phyloP scores from a whole-genome alignment of 805 yeast species.

The Candida rishiriensis region DNA sequence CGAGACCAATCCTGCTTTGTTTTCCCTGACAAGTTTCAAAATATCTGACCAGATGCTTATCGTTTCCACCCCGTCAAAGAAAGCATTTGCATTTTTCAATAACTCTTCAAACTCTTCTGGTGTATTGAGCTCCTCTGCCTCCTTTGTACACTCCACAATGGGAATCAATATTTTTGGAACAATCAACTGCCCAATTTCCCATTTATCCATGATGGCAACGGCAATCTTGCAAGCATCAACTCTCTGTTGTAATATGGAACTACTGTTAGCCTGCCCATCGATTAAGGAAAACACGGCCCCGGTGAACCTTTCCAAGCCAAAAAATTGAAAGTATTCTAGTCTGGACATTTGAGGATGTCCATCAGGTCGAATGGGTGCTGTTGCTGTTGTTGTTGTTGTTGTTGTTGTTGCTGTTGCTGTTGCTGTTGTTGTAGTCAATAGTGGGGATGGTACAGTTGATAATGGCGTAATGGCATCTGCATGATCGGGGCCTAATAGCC shows the following conservation, averaged over 20 bases:
- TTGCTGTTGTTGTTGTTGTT: background rate
- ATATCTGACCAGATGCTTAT: conserved; percentile 71
- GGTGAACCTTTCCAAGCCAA: conserved; percentile 49
- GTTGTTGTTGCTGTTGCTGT: conserved; percentile 5
- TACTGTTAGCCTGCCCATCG: conserved; percentile 23
- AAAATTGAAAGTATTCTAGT: conserved; percentile 53
- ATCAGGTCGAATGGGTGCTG: background rate
- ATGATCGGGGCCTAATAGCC: conserved; percentile 80
- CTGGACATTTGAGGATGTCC: conserved; percentile 26
- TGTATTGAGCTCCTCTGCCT: conserved; percentile 17
- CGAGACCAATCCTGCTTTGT: conserved; percentile 43
- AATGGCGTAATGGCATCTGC: conserved; percentile 7
- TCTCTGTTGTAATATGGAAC: conserved; percentile 27
- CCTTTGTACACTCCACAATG: conserved; percentile 46
- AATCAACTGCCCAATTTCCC: conserved; percentile 84
- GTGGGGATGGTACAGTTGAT: conserved; percentile 3
- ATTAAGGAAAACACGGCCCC: conserved; percentile 51
- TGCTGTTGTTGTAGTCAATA: conserved; percentile 1
- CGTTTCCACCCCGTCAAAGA: conserved; percentile 87
- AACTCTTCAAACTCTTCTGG: conserved; percentile 38
- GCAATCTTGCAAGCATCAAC: conserved; percentile 60
- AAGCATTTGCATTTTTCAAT: conserved; percentile 54
- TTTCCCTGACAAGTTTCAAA: conserved; percentile 36
- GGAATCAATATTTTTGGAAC: conserved; percentile 71
- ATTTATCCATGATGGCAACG: conserved; percentile 77